Conservation (phyloP, 169 alveolate genomes). For the Cryptosporidium bovis region DNA sequence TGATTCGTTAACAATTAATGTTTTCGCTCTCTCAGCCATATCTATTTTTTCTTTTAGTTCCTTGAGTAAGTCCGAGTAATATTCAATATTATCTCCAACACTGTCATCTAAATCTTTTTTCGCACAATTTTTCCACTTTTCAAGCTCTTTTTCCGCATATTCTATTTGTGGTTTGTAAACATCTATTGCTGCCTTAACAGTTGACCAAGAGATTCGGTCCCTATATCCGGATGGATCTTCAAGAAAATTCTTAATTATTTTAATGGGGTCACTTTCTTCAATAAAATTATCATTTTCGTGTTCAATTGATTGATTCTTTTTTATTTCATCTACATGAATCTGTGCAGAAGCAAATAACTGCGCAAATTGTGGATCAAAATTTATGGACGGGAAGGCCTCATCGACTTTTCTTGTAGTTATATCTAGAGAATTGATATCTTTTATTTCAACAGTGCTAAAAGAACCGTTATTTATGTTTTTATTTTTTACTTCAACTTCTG, state of each 20-base stretch:
- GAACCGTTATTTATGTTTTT: not conserved
- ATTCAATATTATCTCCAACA: slow-evolving; percentile 50
- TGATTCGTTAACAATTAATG: not conserved
- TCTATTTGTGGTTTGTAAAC: slow-evolving; percentile 68
- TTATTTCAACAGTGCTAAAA: not conserved
- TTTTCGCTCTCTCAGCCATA: slow-evolving; percentile 32
- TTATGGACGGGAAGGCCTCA: slow-evolving; percentile 35
- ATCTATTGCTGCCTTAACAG: slow-evolving; percentile 45
- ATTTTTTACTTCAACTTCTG: not conserved
- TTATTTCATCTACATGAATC: slow-evolving; percentile 41
- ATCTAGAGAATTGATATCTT: not conserved
- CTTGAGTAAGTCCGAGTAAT: slow-evolving; percentile 8
- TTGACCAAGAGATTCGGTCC: slow-evolving; percentile 42
- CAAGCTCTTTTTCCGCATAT: slow-evolving; percentile 59
- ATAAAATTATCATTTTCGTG: not conserved
- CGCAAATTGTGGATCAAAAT: slow-evolving; percentile 66
- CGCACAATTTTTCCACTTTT: slow-evolving; percentile 20
- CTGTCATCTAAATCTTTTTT: not conserved
- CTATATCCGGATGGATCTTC: slow-evolving; percentile 14
- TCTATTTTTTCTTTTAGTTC: slow-evolving; percentile 44
- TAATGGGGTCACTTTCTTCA: slow-evolving; percentile 42
- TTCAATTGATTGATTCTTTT: slow-evolving; percentile 5
- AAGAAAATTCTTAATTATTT: slow-evolving; percentile 7
- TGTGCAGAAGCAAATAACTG: slow-evolving; percentile 73
- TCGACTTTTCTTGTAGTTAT: slow-evolving; percentile 24